Evolutionary conservation across 2,329 filamentous ascomycete species (phyloP).

Genomic region (Ophiostoma pallidulum): DNA sequence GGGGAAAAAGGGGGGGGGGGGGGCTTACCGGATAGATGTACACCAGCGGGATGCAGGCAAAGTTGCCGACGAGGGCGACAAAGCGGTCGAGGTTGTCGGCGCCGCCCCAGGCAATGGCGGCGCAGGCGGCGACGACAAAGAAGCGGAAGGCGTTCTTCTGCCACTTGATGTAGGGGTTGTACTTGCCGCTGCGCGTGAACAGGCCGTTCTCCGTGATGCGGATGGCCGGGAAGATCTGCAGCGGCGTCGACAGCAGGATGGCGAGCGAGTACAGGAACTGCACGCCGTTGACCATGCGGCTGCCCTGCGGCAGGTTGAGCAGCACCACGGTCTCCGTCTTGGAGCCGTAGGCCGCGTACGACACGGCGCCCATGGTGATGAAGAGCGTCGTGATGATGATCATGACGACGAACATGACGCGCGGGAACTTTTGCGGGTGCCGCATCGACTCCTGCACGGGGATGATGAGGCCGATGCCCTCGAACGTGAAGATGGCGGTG

Average conservation of each 20-base stretch:
- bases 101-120: conserved; percentile 81
- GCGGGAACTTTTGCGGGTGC: conserved; percentile 79
- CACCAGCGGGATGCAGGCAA: conserved; percentile 93
- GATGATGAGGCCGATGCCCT: conserved; percentile 94
- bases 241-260: conserved; percentile 88
- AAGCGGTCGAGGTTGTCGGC: conserved; percentile 95
- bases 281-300: conserved; percentile 88
- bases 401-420: conserved; percentile 85
- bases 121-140: conserved; percentile 79
- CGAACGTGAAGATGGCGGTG: conserved; percentile 97
- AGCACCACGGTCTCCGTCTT: conserved; percentile 94
- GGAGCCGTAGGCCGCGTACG: conserved; percentile 92
- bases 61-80: conserved; percentile 89
- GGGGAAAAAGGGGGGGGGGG: background rate
- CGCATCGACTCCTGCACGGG: conserved; percentile 98
- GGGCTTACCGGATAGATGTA: conserved; percentile 90
- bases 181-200: conserved; percentile 90
- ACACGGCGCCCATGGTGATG: conserved; percentile 81
- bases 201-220: conserved; percentile 91
- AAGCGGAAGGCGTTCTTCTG: conserved; percentile 98
- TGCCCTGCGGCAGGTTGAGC: conserved; percentile 90
- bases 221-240: conserved; percentile 97
- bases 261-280: conserved; percentile 97
- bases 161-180: conserved; percentile 98
- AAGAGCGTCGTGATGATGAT: conserved; percentile 89